phyloP scores from a whole-genome alignment of 106 monocot genomes.

The Allium fistulosum region DNA sequence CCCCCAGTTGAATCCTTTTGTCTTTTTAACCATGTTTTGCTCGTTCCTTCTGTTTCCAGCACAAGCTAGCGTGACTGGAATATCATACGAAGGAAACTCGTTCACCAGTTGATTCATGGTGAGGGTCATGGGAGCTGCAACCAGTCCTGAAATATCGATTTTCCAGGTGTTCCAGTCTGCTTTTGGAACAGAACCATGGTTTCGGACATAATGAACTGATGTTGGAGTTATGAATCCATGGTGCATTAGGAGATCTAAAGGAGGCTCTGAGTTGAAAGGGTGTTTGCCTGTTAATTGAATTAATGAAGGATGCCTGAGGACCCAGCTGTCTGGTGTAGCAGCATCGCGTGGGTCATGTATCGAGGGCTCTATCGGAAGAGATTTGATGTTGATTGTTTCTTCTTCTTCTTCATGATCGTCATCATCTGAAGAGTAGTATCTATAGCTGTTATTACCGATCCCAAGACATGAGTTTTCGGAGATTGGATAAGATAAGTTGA shows the following conservation, averaged over 20 bases:
- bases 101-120: constrained; percentile 56
- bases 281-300: constrained; percentile 94
- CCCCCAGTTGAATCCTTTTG: constrained; percentile 95
- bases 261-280: constrained; percentile 91
- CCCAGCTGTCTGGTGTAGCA: constrained; percentile 68
- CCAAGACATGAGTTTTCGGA: too few species aligned
- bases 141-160: constrained; percentile 60
- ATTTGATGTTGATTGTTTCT: constrained; percentile 1
- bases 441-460: too few species aligned
- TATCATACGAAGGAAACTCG: constrained; percentile 41
- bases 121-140: constrained; percentile 33
- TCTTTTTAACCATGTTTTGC: constrained; percentile 85
- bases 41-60: constrained; percentile 96
- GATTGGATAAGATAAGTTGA: too few species aligned
- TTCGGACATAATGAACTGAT: constrained; percentile 87
- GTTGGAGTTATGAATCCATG: constrained; percentile 90
- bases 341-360: constrained; percentile 57
- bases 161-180: constrained; percentile 56
- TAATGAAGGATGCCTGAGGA: constrained; percentile 57
- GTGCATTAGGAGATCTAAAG: constrained; percentile 58
- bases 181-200: constrained; percentile 80
- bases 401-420: constrained; percentile 19
- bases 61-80: constrained; percentile 91
- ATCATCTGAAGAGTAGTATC: too few species aligned
- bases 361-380: constrained; percentile 21